Percentiles rank a stretch among this genome's conserved stretches.
phyloP scores from a whole-genome alignment of 805 yeast genomes.

The Wickerhamiella kazuoi region DNA sequence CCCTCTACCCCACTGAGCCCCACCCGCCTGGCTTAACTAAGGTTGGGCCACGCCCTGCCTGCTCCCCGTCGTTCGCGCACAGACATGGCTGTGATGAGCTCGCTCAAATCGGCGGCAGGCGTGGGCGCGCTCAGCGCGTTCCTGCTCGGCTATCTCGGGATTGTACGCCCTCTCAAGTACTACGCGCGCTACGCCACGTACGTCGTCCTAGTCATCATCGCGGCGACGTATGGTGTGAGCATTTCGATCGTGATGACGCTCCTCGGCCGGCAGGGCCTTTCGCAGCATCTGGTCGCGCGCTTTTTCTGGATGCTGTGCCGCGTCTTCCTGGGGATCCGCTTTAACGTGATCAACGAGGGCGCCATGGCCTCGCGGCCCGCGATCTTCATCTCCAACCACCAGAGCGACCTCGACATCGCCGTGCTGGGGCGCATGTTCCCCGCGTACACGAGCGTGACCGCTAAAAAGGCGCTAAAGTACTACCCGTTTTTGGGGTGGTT shows the following conservation, averaged over 20 bases:
- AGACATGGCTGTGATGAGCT: slow-evolving; percentile 2
- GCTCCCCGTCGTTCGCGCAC: too few species aligned
- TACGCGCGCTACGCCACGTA: slow-evolving; percentile 19
- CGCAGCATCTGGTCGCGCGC: slow-evolving; percentile 83
- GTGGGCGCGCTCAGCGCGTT: slow-evolving; percentile 7
- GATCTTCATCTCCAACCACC: slow-evolving; percentile 74
- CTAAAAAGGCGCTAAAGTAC: slow-evolving; percentile 67
- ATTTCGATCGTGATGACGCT: slow-evolving; percentile 52
- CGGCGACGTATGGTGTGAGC: slow-evolving; percentile 20
- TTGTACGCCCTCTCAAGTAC: slow-evolving; percentile 21
- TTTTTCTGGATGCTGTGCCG: slow-evolving; percentile 53
- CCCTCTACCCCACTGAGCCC: too few species aligned
- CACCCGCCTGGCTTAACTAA: too few species aligned
- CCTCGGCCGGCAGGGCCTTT: slow-evolving; percentile 56
- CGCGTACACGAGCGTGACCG: slow-evolving; percentile 76
- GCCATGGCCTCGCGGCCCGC: slow-evolving; percentile 43
- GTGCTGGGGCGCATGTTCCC: slow-evolving; percentile 75
- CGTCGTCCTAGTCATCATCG: slow-evolving; percentile 15
- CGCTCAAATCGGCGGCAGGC: slow-evolving; percentile 5
- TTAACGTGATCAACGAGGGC: slow-evolving; percentile 46
- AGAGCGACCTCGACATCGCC: slow-evolving; percentile 69
- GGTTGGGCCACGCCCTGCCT: too few species aligned
- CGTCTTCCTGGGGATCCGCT: slow-evolving; percentile 45
- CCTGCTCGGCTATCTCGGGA: slow-evolving; percentile 18
- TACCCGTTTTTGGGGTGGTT: slow-evolving; percentile 95